Evolutionary conservation across 306 rosid species (phyloP).

Genomic region (Lithocarpus polystachyus): DNA sequence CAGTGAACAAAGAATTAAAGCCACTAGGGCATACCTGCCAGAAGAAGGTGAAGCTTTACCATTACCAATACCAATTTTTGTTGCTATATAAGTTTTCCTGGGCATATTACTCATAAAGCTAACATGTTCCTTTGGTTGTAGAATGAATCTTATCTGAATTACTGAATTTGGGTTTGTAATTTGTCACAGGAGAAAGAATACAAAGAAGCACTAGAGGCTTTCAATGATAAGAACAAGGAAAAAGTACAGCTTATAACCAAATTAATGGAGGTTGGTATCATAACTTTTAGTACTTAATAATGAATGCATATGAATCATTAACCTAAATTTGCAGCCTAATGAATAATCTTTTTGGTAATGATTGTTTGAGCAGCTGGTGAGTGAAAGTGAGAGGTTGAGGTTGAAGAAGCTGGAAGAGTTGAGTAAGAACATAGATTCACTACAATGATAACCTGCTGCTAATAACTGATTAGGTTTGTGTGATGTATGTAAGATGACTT

Average conservation of each 20-base stretch:
- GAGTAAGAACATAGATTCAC: slow-evolving; percentile 77
- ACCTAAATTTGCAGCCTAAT: neutral
- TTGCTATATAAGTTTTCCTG: neutral
- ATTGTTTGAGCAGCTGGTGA: slow-evolving; percentile 31
- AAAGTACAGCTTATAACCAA: slow-evolving; percentile 52
- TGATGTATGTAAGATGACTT: slow-evolving; percentile 71
- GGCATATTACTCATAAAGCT: neutral
- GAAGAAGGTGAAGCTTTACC: slow-evolving; percentile 60
- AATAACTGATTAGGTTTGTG: slow-evolving; percentile 81
- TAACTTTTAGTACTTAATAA: neutral
- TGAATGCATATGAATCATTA: neutral
- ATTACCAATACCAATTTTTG: neutral
- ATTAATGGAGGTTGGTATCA: slow-evolving; percentile 52
- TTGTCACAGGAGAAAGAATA: slow-evolving; percentile 79
- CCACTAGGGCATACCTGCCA: slow-evolving; percentile 95
- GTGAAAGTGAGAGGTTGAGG: slow-evolving; percentile 89
- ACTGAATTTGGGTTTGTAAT: slow-evolving; percentile 7
- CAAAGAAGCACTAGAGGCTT: slow-evolving; percentile 94
- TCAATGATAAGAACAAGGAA: slow-evolving; percentile 91
- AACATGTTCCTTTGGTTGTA: neutral
- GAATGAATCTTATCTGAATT: neutral
- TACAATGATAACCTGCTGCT: slow-evolving; percentile 44
- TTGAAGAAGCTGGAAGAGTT: slow-evolving; percentile 98
- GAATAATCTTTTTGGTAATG: neutral
- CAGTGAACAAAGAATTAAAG: slow-evolving; percentile 93